phyloP scores from a whole-genome alignment of 352 stramenopile species.

The Globisporangium echinulatum region DNA sequence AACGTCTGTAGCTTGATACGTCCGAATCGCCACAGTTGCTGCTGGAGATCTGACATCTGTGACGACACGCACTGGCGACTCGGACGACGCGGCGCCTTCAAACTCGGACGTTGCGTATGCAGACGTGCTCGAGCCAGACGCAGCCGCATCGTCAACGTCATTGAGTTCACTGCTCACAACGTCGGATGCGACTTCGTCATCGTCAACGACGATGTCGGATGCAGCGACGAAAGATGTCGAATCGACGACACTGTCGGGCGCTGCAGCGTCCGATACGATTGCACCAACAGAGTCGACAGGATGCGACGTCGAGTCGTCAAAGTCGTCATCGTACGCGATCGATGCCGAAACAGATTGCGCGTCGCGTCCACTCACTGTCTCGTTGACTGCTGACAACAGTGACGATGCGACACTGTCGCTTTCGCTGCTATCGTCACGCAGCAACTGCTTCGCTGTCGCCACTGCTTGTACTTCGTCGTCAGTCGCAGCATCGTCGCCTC shows the following conservation, averaged over 20 bases:
- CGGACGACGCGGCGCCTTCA: not conserved
- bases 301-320: slow-evolving; percentile 22
- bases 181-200: not conserved
- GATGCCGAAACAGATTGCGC: not conserved
- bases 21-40: not conserved
- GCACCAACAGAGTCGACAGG: too few relatives aligned
- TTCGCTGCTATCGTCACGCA: not conserved
- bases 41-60: not conserved
- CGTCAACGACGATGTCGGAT: slow-evolving; percentile 2
- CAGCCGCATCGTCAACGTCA: slow-evolving; percentile 1
- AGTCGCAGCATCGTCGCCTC: not conserved
- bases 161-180: not conserved
- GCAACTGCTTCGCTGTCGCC: not conserved
- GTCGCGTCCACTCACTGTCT: not conserved
- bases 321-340: slow-evolving; percentile 28
- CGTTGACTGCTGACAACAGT: not conserved
- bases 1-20: too few relatives aligned
- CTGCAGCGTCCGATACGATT: too few relatives aligned
- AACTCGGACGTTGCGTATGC: not conserved
- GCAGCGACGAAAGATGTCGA: too few relatives aligned
- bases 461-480: not conserved
- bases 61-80: too few relatives aligned
- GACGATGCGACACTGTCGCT: not conserved
- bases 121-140: not conserved
- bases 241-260: not conserved